Evolutionary conservation across 257 asterid genomes (phyloP), one percentile per base, ranked within the genome.

Genomic region (Solanum dulcamara): DNA sequence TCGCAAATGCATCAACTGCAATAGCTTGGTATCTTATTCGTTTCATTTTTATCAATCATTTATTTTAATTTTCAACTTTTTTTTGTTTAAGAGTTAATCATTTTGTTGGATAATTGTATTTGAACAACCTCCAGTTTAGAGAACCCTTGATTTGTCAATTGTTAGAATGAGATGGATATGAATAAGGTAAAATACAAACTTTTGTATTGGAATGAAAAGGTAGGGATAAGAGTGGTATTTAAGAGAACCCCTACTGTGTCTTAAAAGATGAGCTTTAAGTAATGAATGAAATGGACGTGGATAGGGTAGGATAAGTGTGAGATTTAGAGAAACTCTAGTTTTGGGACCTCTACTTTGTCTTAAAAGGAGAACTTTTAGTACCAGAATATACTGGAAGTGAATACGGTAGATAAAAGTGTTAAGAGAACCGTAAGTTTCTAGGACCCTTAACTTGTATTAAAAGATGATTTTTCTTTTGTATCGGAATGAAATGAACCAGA

Each of bases 1-100:
- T 92, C 96, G 98, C 80, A 89, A 96, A 85, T 96, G 99, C 95
- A 93, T 96, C 50, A 96, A 96, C 93, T 96, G 98, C 91, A 94
- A 96, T 92, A 91, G 93, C 91, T 88, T 93, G 99, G 99, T 96
- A 86, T 22, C 60, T 51, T 42, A 46, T 81, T 6, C 28, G 79
- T 18, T 33, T 44, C 57, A 37, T 60, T 32, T 38, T 12, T n/a
- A n/a, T 38, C 28, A 32, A 37, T 72, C 10, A 13, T n/a, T 59
- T 26, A 5, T 70, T 70, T 5, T 20, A 37, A 22, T 71, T 22
- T 18, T 10, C 48, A 9, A 18, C 44, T 68, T 55, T 71, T 50
- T 50, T 17, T 6, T 15, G 8, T 50, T 24, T 67, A 22, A 11
- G 71, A 26, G 32, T 38, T 84, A 6, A 80, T 60, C 33, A 28